Percentiles rank a stretch among this genome's conserved stretches.
These are phyloP conservation scores for Tetradesmus lagerheimii DNA, from an alignment of 139 green algal species.

Conservation along the genomic window DNA sequence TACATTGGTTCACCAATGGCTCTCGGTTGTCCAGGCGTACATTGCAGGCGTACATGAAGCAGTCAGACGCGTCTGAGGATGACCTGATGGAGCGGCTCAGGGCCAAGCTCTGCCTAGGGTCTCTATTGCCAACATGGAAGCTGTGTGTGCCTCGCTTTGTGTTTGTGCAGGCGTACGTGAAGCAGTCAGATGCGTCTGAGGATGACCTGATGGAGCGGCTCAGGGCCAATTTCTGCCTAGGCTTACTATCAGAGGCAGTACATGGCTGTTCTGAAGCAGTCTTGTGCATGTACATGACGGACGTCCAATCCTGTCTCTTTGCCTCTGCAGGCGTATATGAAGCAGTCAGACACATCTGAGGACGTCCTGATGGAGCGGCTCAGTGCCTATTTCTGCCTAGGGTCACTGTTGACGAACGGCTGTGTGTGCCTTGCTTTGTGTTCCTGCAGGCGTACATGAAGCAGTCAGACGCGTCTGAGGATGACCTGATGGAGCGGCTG, in stretches of 20 bases:
- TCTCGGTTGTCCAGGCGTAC: too few species aligned
- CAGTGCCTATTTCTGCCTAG: too few species aligned
- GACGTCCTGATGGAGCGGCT: too few species aligned
- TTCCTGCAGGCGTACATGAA: slow-evolving; percentile 19
- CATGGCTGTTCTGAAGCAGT: too few species aligned
- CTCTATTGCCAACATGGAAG: background rate
- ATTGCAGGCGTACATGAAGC: slow-evolving; percentile 13
- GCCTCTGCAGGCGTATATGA: slow-evolving; percentile 7
- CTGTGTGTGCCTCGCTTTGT: too few species aligned
- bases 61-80: slow-evolving; percentile 25
- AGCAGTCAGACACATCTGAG: too few species aligned
- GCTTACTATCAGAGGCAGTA: too few species aligned
- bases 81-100: slow-evolving; percentile 40
- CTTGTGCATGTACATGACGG: too few species aligned
- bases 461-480: slow-evolving; percentile 33
- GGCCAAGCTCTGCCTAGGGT: too few species aligned
- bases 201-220: background rate
- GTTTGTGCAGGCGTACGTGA: background rate
- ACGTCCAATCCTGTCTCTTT: too few species aligned
- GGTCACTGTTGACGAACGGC: too few species aligned
- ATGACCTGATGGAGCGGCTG: slow-evolving; percentile 47
- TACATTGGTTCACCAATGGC: too few species aligned
- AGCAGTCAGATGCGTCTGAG: background rate
- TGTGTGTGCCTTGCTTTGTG: background rate
- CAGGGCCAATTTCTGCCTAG: background rate